phyloP scores from a whole-genome alignment of 345 rosid species.

The Laguncularia racemosa region DNA sequence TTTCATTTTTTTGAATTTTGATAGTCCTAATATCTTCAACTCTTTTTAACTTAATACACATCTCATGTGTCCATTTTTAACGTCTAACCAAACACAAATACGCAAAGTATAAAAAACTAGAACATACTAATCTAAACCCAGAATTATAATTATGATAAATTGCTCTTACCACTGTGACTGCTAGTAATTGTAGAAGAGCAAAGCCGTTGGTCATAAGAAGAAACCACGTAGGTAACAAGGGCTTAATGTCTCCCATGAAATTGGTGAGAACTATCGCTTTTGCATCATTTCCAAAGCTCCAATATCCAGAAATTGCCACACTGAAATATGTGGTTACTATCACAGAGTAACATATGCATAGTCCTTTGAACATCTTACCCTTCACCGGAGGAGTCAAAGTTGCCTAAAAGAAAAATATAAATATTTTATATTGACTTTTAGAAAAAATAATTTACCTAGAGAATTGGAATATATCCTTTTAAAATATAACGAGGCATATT shows the following conservation, averaged over 20 bases:
- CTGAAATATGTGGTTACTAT: constrained; percentile 29
- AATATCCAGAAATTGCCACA: constrained; percentile 43
- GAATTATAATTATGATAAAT: not conserved
- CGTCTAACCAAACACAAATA: constrained; percentile 22
- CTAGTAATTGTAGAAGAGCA: constrained; percentile 27
- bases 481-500: too few relatives aligned
- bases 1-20: not conserved
- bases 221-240: constrained; percentile 43
- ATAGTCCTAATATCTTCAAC: too few relatives aligned
- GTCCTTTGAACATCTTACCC: constrained; percentile 61
- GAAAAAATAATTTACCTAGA: too few relatives aligned
- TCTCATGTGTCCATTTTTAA: too few relatives aligned
- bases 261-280: constrained; percentile 22
- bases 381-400: constrained; percentile 49
- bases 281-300: constrained; percentile 48
- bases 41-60: too few relatives aligned
- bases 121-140: not conserved
- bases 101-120: too few relatives aligned
- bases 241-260: constrained; percentile 29
- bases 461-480: too few relatives aligned
- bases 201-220: constrained; percentile 39
- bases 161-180: constrained; percentile 31
- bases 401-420: constrained; percentile 30
- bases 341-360: constrained; percentile 39
- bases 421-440: too few relatives aligned